Evolutionary conservation across 306 rosid genomes (phyloP).

Genomic region (Rosa chinensis): DNA sequence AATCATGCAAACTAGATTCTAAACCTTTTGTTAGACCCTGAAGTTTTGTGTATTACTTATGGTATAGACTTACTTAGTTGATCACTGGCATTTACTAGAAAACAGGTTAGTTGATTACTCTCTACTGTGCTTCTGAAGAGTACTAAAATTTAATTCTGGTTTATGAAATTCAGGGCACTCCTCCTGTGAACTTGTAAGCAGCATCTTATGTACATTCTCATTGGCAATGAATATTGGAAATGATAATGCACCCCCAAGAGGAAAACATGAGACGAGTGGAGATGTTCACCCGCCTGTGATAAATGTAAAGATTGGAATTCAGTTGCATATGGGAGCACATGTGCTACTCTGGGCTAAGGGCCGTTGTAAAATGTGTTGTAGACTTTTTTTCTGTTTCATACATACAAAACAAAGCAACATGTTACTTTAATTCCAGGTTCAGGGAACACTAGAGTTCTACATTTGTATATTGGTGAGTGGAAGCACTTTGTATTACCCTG

Average conservation of each 20-base stretch:
- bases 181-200: slow-evolving; percentile 79
- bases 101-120: not conserved
- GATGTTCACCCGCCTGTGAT: not conserved
- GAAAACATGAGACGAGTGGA: slow-evolving; percentile 3
- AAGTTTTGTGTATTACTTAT: not conserved
- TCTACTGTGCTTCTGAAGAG: slow-evolving; percentile 17
- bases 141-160: slow-evolving; percentile 14
- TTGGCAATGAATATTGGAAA: slow-evolving; percentile 7
- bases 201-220: slow-evolving; percentile 13
- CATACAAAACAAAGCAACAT: not conserved
- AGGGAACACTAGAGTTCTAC: slow-evolving; percentile 2
- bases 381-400: not conserved
- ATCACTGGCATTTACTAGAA: not conserved
- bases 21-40: not conserved
- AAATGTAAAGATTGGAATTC: not conserved
- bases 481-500: not conserved
- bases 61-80: not conserved
- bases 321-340: slow-evolving; percentile 26
- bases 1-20: not conserved
- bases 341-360: slow-evolving; percentile 32
- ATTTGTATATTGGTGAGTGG: slow-evolving; percentile 6
- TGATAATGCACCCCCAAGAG: slow-evolving; percentile 1
- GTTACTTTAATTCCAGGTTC: not conserved
- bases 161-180: slow-evolving; percentile 59
- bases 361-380: slow-evolving; percentile 2